phyloP scores from a whole-genome alignment of 192 early-diverging fungal species.

The Backusella macrospora region DNA sequence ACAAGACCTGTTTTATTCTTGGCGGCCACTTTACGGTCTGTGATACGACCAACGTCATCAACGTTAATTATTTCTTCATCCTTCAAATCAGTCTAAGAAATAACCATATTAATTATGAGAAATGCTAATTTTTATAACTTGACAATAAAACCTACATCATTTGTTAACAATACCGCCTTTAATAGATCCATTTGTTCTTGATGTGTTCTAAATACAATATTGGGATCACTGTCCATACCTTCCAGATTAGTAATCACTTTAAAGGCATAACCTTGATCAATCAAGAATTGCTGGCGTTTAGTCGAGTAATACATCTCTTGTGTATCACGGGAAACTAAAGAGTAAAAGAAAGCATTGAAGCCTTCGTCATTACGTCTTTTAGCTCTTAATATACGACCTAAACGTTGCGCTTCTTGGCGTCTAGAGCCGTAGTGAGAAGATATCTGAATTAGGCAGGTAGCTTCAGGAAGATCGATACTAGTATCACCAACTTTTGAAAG shows the following conservation, averaged over 20 bases:
- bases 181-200: conserved; percentile 84
- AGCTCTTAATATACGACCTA: conserved; percentile 91
- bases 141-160: conserved; percentile 58
- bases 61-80: conserved; percentile 57
- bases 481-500: conserved; percentile 95
- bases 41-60: conserved; percentile 51
- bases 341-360: conserved; percentile 98
- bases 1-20: conserved; percentile 43
- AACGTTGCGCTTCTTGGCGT: conserved; percentile 97
- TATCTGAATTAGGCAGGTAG: conserved; percentile 97
- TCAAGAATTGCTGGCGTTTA: conserved; percentile 98
- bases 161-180: conserved; percentile 77
- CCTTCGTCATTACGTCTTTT: conserved; percentile 92
- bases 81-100: conserved; percentile 55
- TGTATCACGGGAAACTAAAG: conserved; percentile 97
- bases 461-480: conserved; percentile 98
- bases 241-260: conserved; percentile 97
- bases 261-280: conserved; percentile 99
- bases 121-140: background rate
- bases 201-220: conserved; percentile 74
- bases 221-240: conserved; percentile 81
- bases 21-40: conserved; percentile 40
- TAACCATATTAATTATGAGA: conserved; percentile 39
- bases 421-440: conserved; percentile 98
- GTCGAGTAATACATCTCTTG: conserved; percentile 98